Percentiles rank a stretch among this genome's conserved stretches.
Evolutionary conservation across 352 stramenopile genomes (phyloP).

Genomic region (Phytophthora lateralis): DNA sequence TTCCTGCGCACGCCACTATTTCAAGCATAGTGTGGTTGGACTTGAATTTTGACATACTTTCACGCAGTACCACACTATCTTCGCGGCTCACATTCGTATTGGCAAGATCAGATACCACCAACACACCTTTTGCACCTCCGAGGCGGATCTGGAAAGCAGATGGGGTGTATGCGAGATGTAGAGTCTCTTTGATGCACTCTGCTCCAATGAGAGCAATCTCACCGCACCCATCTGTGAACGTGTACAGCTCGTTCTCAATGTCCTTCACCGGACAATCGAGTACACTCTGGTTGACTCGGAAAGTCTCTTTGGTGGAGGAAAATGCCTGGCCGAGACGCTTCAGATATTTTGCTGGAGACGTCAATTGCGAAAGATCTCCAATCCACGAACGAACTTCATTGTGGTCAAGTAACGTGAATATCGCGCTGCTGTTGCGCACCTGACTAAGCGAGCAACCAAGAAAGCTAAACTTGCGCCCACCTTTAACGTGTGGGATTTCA

Average conservation of each 20-base stretch:
- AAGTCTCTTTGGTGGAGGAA: slow-evolving; percentile 65
- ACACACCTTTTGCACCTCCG: slow-evolving; percentile 73
- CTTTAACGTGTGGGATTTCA: slow-evolving; percentile 35
- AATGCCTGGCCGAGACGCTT: slow-evolving; percentile 82
- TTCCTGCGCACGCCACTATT: slow-evolving; percentile 58
- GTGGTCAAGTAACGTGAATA: slow-evolving; percentile 73
- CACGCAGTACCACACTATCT: slow-evolving; percentile 44
- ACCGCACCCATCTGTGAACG: slow-evolving; percentile 79
- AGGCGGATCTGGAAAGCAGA: slow-evolving; percentile 82
- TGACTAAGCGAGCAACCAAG: slow-evolving; percentile 79
- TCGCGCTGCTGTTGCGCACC: slow-evolving; percentile 68
- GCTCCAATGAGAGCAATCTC: slow-evolving; percentile 57
- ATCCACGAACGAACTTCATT: slow-evolving; percentile 58
- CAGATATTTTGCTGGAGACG: slow-evolving; percentile 69
- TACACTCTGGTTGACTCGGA: slow-evolving; percentile 46
- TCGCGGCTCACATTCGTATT: slow-evolving; percentile 21
- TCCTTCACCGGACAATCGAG: slow-evolving; percentile 54
- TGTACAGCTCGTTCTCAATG: slow-evolving; percentile 46
- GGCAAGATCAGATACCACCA: slow-evolving; percentile 62
- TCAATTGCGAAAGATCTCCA: slow-evolving; percentile 59
- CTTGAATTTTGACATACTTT: slow-evolving; percentile 80
- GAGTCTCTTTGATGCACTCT: slow-evolving; percentile 35
- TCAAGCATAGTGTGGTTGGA: slow-evolving; percentile 71
- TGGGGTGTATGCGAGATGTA: slow-evolving; percentile 47
- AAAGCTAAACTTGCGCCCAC: slow-evolving; percentile 50